Conservation (phyloP, 495 filamentous ascomycete genomes). For the Penicillium lagena region DNA sequence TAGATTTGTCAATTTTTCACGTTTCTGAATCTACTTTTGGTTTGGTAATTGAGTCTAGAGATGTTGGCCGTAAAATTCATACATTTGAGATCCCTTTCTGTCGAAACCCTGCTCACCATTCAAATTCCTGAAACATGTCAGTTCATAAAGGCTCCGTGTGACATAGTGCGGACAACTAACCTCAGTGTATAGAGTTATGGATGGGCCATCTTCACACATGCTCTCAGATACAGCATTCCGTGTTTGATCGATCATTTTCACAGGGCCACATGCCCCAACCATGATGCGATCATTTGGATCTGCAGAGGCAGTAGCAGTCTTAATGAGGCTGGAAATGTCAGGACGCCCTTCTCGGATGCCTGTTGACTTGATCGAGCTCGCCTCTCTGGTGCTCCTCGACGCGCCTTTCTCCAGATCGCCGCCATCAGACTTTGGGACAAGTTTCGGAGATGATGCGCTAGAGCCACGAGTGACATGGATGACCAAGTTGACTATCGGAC, state of each 20-base stretch:
- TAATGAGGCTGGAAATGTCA: background rate
- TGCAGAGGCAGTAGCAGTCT: background rate
- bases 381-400: background rate
- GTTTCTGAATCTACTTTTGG: no score
- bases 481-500: background rate
- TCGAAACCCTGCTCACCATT: background rate
- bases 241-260: background rate
- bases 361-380: background rate
- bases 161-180: background rate
- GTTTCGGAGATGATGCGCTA: background rate
- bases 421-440: background rate
- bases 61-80: no score
- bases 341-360: constrained; percentile 1
- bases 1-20: no score
- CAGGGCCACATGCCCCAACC: constrained; percentile 2
- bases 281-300: constrained; percentile 1
- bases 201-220: background rate
- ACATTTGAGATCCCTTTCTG: no score
- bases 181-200: constrained; percentile 1
- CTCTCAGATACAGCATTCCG: background rate
- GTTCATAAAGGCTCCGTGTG: background rate
- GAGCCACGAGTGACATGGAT: constrained; percentile 1
- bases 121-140: background rate
- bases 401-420: background rate
- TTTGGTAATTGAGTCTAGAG: no score